These are phyloP conservation scores for Sodiomyces alkalinus DNA, from an alignment of 2,329 filamentous ascomycete species.

Conservation along the genomic window DNA sequence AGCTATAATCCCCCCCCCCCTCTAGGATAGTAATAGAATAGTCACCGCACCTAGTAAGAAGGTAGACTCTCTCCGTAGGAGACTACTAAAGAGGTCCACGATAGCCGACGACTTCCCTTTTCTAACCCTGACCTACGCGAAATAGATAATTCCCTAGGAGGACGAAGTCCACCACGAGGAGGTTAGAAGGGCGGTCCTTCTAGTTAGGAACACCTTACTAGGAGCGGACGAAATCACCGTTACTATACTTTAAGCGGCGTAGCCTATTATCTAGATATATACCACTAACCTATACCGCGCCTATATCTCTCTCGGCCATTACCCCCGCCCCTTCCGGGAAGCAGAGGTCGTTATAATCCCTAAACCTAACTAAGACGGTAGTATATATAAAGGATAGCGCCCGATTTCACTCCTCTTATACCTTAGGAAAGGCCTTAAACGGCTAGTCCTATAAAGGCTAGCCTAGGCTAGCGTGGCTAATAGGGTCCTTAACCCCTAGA, in stretches of 20 bases:
- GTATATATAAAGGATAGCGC: conserved; percentile 8
- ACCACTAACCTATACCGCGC: conserved; percentile 7
- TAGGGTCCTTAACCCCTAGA: conserved; percentile 8
- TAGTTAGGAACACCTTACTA: conserved; percentile 9
- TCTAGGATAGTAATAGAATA: background rate
- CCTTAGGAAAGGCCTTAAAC: conserved; percentile 14
- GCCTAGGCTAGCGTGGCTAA: conserved; percentile 9
- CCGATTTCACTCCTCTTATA: conserved; percentile 13
- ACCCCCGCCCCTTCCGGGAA: conserved; percentile 9
- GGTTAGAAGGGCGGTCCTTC: conserved; percentile 6
- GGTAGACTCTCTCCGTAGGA: background rate
- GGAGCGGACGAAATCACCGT: conserved; percentile 10
- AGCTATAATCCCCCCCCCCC: background rate
- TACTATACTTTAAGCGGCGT: conserved; percentile 5
- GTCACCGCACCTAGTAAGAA: conserved; percentile 1
- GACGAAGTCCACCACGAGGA: conserved; percentile 7
- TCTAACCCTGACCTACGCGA: background rate
- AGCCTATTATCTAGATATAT: background rate
- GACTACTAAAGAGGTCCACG: background rate
- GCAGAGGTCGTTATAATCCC: conserved; percentile 12
- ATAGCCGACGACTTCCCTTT: background rate
- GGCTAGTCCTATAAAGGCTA: conserved; percentile 10
- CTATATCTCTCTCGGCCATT: conserved; percentile 8
- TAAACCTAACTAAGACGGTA: conserved; percentile 11
- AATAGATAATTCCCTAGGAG: conserved; percentile 5